Base-by-base conservation (phyloP, 2,329 filamentous ascomycete species). In the Thermoascus crustaceus region DNA sequence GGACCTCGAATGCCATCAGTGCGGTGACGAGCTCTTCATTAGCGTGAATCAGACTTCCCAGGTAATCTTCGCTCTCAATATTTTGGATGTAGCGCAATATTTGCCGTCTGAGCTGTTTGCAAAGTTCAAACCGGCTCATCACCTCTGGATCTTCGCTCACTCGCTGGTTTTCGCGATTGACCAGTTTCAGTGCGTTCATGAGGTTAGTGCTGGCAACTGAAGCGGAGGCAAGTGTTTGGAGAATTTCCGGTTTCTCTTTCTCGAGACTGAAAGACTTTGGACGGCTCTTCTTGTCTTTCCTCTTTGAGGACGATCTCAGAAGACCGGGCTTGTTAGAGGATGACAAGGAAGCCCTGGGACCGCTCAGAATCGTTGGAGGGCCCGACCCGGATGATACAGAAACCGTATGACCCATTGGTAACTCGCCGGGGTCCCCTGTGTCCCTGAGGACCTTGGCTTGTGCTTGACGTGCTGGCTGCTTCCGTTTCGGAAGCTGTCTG, bases 1-100 rank as follows among this genome's bases (percentile, higher is more conserved):
- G 76, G 49, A 95, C 85, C 61, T 96, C 89, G 54, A 87, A 98
- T 0, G 87, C 84, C 76, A 94, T 94, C 38, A 98, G 72, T 1
- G 88, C 86, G 42, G 82, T 82, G 25, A 96, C 85, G n/a, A 98
- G 79, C 60, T 94, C 85, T 51, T 98, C 91, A 52, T 98, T 96
- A 45, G 89, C 88, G 52, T 91, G 85, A 11, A 98, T 78, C 4
- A 98, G 72, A 41, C 85, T 81, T 26, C 89, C 91, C 6, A 98
- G 79, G 72, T 84, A 95, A 52, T 96, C 80, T 53, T 96, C 89
- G 6, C 79, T 81, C 56, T 94, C 85, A 8, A 96, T 82, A 33
- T 87, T 75, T 54, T 96, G 86, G 44, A 96, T 94, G 57, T 95
- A 96, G 37, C 87, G 82, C 24, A 96, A 58, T 19, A 96, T 83